Percentiles rank a stretch among this genome's conserved stretches.
These are phyloP conservation scores for Cercis canadensis DNA, from an alignment of 306 rosid species.

Conservation along the genomic window DNA sequence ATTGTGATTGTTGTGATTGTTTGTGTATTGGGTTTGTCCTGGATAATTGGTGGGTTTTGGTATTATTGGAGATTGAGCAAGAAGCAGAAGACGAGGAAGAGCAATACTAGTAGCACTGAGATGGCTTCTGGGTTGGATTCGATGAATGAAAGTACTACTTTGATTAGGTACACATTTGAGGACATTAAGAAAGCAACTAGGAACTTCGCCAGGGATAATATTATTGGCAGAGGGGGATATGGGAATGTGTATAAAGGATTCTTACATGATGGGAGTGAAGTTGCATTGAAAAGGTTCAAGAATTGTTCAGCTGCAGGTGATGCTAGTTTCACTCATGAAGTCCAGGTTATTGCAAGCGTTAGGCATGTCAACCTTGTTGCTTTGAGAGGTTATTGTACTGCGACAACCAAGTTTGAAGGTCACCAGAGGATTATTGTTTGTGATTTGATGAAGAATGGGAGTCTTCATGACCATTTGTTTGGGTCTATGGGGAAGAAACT, in stretches of 20 bases:
- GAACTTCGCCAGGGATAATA: conserved; percentile 70
- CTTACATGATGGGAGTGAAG: conserved; percentile 70
- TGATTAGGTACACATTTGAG: conserved; percentile 73
- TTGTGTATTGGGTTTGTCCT: conserved; percentile 31
- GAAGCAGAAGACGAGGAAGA: conserved; percentile 24
- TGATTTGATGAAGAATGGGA: conserved; percentile 92
- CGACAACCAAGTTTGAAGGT: conserved; percentile 79
- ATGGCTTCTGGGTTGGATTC: conserved; percentile 66
- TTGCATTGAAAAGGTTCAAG: conserved; percentile 93
- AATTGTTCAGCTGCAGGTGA: conserved; percentile 91
- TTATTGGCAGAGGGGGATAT: conserved; percentile 91
- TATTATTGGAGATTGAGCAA: conserved; percentile 35
- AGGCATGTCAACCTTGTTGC: conserved; percentile 91
- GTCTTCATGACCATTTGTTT: conserved; percentile 88
- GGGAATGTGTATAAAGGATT: conserved; percentile 91
- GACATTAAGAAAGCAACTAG: conserved; percentile 77
- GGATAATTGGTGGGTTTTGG: conserved; percentile 47
- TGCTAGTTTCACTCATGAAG: conserved; percentile 79
- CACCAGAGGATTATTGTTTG: conserved; percentile 95
- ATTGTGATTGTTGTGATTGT: conserved; percentile 49
- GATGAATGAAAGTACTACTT: conserved; percentile 68
- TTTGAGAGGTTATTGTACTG: conserved; percentile 85
- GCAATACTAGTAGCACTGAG: conserved; percentile 38
- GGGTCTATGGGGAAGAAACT: conserved; percentile 59
- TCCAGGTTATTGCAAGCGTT: conserved; percentile 90